These are phyloP conservation scores for Kwoniella dejecticola DNA, from an alignment of 768 basidiomycete species.

Conservation along the genomic window DNA sequence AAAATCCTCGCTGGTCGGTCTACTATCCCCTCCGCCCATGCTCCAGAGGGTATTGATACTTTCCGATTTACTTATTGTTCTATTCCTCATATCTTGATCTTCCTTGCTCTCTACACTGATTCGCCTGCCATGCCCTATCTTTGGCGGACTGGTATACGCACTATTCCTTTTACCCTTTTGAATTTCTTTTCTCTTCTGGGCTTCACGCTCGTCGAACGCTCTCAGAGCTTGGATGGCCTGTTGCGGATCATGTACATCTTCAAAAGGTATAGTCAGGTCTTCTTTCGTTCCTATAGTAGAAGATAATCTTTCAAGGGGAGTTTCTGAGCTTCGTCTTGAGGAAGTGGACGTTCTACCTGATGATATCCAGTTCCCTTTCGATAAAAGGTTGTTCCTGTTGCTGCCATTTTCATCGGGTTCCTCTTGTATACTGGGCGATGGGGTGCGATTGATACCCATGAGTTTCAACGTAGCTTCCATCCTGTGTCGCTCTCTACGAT, in stretches of 20 bases:
- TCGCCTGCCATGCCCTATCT: background rate
- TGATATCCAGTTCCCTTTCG: background rate
- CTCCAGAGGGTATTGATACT: constrained; percentile 45
- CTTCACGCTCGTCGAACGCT: constrained; percentile 78
- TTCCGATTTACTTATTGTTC: constrained; percentile 34
- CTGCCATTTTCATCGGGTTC: constrained; percentile 7
- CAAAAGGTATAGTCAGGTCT: constrained; percentile 61
- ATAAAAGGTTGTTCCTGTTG: too few species aligned
- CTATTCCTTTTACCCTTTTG: constrained; percentile 65
- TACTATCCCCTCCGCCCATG: constrained; percentile 25
- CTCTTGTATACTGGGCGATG: constrained; percentile 10
- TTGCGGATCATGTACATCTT: constrained; percentile 72
- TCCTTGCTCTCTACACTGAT: background rate
- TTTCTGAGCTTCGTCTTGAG: background rate
- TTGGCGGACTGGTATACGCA: constrained; percentile 30
- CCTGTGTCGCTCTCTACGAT: constrained; percentile 79
- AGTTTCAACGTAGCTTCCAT: constrained; percentile 88
- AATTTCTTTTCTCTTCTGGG: constrained; percentile 69
- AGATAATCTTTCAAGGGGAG: constrained; percentile 60
- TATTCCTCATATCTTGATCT: constrained; percentile 2
- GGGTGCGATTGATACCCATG: constrained; percentile 73
- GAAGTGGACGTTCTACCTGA: background rate
- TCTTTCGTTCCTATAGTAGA: constrained; percentile 58
- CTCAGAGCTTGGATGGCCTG: constrained; percentile 76
- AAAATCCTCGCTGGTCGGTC: constrained; percentile 16